These are phyloP conservation scores for Prorocentrum cordatum DNA, from an alignment of 169 alveolate genomes.

Conservation along the genomic window DNA sequence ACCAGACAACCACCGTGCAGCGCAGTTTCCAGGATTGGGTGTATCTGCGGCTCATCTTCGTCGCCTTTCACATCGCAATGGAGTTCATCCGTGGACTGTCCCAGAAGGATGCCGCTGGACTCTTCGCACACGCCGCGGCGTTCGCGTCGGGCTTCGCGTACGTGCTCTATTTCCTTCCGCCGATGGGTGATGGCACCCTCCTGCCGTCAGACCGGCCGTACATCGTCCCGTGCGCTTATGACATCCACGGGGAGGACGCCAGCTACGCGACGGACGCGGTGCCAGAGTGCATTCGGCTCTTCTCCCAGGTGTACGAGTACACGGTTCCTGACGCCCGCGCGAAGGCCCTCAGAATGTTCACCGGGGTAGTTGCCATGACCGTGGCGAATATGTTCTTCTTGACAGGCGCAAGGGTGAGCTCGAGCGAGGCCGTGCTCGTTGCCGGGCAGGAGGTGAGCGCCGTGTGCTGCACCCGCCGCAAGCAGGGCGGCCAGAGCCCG, in stretches of 20 bases:
- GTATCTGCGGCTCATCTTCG: constrained; percentile 42
- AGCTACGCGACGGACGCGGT: not conserved
- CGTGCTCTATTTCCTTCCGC: constrained; percentile 57
- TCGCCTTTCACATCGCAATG: constrained; percentile 59
- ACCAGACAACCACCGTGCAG: not conserved
- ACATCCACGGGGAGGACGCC: not conserved
- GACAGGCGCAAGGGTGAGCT: too few relatives aligned
- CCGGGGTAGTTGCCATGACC: not conserved
- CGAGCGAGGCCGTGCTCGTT: too few relatives aligned
- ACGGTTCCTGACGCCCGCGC: not conserved
- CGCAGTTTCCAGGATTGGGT: constrained; percentile 15
- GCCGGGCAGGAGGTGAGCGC: constrained; percentile 48
- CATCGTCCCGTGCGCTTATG: constrained; percentile 29
- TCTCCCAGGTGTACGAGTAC: constrained; percentile 33
- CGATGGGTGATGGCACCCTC: constrained; percentile 62
- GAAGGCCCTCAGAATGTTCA: too few relatives aligned
- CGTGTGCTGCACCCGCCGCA: constrained; percentile 11
- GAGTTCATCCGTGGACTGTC: constrained; percentile 56
- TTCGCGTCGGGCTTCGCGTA: constrained; percentile 46
- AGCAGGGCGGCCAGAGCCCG: too few relatives aligned
- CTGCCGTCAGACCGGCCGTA: constrained; percentile 42
- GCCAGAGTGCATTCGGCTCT: constrained; percentile 45
- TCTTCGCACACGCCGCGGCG: constrained; percentile 53
- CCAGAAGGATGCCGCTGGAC: constrained; percentile 21
- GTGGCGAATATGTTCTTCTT: constrained; percentile 7